Evolutionary conservation across 164 flowering plant species (phyloP).

Genomic region (Santalum album): DNA sequence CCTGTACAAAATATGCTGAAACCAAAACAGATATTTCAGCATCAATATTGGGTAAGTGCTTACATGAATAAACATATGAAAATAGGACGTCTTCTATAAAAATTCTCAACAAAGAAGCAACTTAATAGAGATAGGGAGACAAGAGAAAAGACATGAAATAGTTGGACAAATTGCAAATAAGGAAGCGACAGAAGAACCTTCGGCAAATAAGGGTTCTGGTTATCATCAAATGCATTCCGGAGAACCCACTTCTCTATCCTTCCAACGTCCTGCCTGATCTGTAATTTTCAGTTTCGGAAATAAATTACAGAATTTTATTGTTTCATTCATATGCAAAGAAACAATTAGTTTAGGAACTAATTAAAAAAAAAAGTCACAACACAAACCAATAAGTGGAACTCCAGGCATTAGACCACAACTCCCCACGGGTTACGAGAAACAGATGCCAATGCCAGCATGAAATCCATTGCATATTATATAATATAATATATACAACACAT

Average conservation of each 20-base stretch:
- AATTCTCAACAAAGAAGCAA: neutral
- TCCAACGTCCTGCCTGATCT: constrained; percentile 78
- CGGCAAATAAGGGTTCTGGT: constrained; percentile 80
- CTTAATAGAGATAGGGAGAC: neutral
- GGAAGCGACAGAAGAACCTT: constrained; percentile 58
- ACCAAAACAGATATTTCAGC: constrained; percentile 9
- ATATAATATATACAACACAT: too few relatives aligned
- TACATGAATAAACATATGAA: neutral
- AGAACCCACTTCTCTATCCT: constrained; percentile 96
- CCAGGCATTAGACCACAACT: too few relatives aligned
- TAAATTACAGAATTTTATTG: too few relatives aligned
- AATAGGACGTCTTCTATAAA: neutral
- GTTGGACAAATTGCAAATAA: neutral
- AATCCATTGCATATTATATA: too few relatives aligned
- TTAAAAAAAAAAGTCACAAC: too few relatives aligned
- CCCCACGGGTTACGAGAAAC: too few relatives aligned
- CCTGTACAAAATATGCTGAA: constrained; percentile 89
- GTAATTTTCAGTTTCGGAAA: constrained; percentile 5
- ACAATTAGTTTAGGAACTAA: too few relatives aligned
- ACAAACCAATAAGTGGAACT: too few relatives aligned
- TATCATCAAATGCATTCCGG: constrained; percentile 98
- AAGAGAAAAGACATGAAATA: neutral
- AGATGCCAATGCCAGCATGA: too few relatives aligned
- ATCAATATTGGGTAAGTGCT: neutral
- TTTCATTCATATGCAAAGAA: too few relatives aligned